A percentile compares a stretch with the other conserved stretches of the same genome.
phyloP scores from a whole-genome alignment of 495 filamentous ascomycete genomes.

The Pseudotulostoma volvatum region DNA sequence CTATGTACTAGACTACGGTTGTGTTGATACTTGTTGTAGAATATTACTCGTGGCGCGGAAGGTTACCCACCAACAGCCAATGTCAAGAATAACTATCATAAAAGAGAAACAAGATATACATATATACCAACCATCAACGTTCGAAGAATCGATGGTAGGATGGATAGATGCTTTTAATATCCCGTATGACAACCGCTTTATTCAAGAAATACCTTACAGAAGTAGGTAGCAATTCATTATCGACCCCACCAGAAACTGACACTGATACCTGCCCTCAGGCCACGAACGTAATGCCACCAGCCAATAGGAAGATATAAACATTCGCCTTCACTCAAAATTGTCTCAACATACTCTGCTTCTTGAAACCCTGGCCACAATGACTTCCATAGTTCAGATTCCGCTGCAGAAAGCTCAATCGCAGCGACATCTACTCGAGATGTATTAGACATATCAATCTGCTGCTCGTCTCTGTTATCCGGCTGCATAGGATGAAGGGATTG shows the following conservation, averaged over 20 bases:
- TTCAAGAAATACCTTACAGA: no score
- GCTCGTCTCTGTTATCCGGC: constrained; percentile 7
- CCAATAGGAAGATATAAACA: constrained; percentile 82
- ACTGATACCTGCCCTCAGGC: constrained; percentile 74
- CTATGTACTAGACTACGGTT: no score
- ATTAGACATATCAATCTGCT: constrained; percentile 75
- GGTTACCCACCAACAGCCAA: no score
- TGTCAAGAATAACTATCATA: no score
- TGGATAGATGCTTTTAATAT: no score
- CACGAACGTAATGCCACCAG: constrained; percentile 98
- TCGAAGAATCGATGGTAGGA: no score
- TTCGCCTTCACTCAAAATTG: constrained; percentile 64
- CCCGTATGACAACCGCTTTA: no score
- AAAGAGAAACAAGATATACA: no score
- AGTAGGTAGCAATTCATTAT: neutral
- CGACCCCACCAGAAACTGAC: constrained; percentile 97
- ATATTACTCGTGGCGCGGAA: no score
- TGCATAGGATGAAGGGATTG: no score
- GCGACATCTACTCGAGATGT: constrained; percentile 65
- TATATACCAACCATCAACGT: no score
- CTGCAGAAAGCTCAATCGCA: constrained; percentile 27
- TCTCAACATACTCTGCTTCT: constrained; percentile 55
- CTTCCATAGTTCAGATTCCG: constrained; percentile 34
- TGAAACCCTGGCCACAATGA: constrained; percentile 38
- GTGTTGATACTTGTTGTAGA: no score